These are phyloP conservation scores for Hanseniaspora singularis DNA, from an alignment of 805 yeast genomes.

Conservation along the genomic window DNA sequence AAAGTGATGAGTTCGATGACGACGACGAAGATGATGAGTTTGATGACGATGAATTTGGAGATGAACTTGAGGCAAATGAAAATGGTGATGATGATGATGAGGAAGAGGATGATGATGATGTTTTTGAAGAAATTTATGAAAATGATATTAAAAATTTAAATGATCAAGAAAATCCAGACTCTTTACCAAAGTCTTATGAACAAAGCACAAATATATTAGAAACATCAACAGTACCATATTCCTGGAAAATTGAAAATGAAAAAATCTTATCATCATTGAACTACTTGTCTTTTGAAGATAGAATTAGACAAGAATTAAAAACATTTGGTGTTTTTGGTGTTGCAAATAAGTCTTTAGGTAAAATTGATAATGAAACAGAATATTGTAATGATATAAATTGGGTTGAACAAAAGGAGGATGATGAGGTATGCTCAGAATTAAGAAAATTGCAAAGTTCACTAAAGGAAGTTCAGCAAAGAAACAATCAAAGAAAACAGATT, in stretches of 20 bases:
- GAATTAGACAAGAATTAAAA: conserved; percentile 74
- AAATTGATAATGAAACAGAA: conserved; percentile 17
- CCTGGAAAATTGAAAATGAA: conserved; percentile 15
- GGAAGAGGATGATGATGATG: conserved; percentile 24
- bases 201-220: conserved; percentile 7
- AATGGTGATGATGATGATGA: conserved; percentile 21
- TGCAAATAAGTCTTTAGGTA: conserved; percentile 25
- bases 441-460: conserved; percentile 61
- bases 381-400: conserved; percentile 39
- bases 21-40: conserved; percentile 7
- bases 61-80: conserved; percentile 17
- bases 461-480: conserved; percentile 46
- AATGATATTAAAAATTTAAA: conserved; percentile 16
- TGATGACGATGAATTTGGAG: conserved; percentile 11
- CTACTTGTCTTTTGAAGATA: conserved; percentile 71
- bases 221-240: conserved; percentile 14
- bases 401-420: conserved; percentile 77
- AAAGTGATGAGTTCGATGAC: neutral
- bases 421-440: conserved; percentile 79
- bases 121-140: conserved; percentile 14
- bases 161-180: too few relatives aligned
- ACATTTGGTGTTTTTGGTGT: conserved; percentile 77
- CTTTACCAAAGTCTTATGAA: too few relatives aligned
- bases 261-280: conserved; percentile 37
- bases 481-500: conserved; percentile 53